Percentiles rank a stretch among this genome's conserved stretches.
These are phyloP conservation scores for Anthostomella pinea DNA, from an alignment of 2,329 filamentous ascomycete genomes.

Conservation along the genomic window DNA sequence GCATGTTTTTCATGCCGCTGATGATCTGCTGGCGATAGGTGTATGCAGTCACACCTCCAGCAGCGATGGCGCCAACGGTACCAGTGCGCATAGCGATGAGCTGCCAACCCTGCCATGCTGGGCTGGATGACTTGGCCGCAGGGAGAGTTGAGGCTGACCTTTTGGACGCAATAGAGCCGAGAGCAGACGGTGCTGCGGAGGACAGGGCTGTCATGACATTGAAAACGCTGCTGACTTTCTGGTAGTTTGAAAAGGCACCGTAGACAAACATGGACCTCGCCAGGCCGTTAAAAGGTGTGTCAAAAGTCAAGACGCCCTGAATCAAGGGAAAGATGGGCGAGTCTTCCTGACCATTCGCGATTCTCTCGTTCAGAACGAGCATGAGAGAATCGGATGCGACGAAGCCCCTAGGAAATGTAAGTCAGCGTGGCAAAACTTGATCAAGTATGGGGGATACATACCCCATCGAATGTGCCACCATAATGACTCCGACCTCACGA, in stretches of 20 bases:
- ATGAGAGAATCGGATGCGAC: slow-evolving; percentile 81
- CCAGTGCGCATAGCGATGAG: slow-evolving; percentile 75
- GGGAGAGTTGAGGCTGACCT: slow-evolving; percentile 20
- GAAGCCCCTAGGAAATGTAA: slow-evolving; percentile 67
- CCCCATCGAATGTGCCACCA: slow-evolving; percentile 83
- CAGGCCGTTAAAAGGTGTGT: slow-evolving; percentile 76
- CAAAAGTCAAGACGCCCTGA: slow-evolving; percentile 76
- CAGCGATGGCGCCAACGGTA: slow-evolving; percentile 76
- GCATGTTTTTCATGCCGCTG: slow-evolving; percentile 43
- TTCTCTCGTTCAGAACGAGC: slow-evolving; percentile 64
- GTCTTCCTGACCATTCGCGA: slow-evolving; percentile 34
- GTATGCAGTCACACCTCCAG: slow-evolving; percentile 79
- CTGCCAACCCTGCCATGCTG: slow-evolving; percentile 55
- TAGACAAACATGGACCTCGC: slow-evolving; percentile 60
- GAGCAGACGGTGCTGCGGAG: slow-evolving; percentile 46
- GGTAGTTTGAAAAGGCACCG: slow-evolving; percentile 58
- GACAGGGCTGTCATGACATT: slow-evolving; percentile 55
- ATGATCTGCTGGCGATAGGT: slow-evolving; percentile 69
- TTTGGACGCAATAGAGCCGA: slow-evolving; percentile 38
- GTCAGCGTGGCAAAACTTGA: not conserved
- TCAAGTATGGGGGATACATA: slow-evolving; percentile 17
- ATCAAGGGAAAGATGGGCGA: slow-evolving; percentile 73
- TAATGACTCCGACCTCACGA: slow-evolving; percentile 73
- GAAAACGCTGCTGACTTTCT: slow-evolving; percentile 54
- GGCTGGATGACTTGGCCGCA: slow-evolving; percentile 24